phyloP scores from a whole-genome alignment of 2,329 filamentous ascomycete species.

The Stachybotrys elegans region DNA sequence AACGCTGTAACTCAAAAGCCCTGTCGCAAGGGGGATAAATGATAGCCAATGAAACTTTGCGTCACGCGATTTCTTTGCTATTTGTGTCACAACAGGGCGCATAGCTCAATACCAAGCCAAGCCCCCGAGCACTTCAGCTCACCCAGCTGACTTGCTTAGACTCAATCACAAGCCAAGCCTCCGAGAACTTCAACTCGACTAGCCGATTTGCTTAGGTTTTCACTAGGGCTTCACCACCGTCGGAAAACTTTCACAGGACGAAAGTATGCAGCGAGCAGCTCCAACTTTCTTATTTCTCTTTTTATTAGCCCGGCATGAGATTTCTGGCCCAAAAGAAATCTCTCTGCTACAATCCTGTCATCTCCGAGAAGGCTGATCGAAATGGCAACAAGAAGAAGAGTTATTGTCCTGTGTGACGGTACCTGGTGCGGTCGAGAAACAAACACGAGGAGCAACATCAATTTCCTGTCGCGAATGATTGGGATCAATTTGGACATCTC shows the following conservation, averaged over 20 bases:
- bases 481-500: constrained; percentile 7
- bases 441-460: constrained; percentile 11
- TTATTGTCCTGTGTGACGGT: constrained; percentile 13
- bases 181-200: background rate
- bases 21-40: too few species aligned
- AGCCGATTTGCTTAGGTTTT: background rate
- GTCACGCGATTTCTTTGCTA: too few species aligned
- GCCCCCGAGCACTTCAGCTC: too few species aligned
- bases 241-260: too few species aligned
- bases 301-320: background rate
- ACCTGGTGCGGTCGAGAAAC: constrained; percentile 15
- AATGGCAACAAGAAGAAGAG: background rate
- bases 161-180: background rate
- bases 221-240: background rate
- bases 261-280: background rate
- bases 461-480: constrained; percentile 11
- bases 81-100: too few species aligned
- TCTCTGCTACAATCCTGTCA: background rate
- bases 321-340: background rate
- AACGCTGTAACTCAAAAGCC: too few species aligned
- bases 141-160: too few species aligned
- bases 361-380: background rate
- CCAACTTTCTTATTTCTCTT: background rate
- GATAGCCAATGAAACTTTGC: too few species aligned
- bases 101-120: too few species aligned